Base-by-base conservation (phyloP, 2,329 filamentous ascomycete genomes). In the Chaetomium sp. region DNA sequence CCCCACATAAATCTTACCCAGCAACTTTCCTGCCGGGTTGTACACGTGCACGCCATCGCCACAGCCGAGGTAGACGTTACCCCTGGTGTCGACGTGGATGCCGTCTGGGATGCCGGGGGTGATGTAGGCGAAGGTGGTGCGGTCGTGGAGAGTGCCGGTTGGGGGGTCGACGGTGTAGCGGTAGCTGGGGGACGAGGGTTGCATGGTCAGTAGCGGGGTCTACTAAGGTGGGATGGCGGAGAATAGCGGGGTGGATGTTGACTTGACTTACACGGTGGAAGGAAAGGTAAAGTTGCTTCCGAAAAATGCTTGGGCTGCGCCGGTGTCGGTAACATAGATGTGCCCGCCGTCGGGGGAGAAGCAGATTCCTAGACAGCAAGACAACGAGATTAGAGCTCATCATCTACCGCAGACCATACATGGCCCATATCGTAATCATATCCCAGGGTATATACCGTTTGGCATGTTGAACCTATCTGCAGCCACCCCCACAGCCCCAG, bases 51-150 rank as follows among this genome's bases (percentile, higher is more conserved):
- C 67, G 6, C 78, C 78, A 57, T 80, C 78, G 9, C 76, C 76
- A 55, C 73, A 75, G 38, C 75, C 77, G 12, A 71, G 66, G 60
- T 79, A 85, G 2, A 85, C 74, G 51, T 83, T 80, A 1, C 81
- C 81, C 10, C 75, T 68, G 6, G 72, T 68, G 60, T 83, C 80
- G 55, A 74, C 67, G 59, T 82, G 79, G 54, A 74, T 64, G 53
- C 85, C 84, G 59, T 87, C 84, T 0, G 84, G 81, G 2, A 82
- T 70, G 2, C 80, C 78, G 1, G 72, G 65, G 47, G 78, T 73
- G 2, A 73, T 70, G 58, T 77, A 84, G 0, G 84, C 81, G 62
- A 87, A 87, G 0, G 76, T 73, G 54, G 76, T 74, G 52, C 76
- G 71, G 63, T 78, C 76, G 4, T 72, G 69, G 51, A 69, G 76